phyloP scores from a whole-genome alignment of 108 stramenopile genomes.

The Skeletonema menzelii region DNA sequence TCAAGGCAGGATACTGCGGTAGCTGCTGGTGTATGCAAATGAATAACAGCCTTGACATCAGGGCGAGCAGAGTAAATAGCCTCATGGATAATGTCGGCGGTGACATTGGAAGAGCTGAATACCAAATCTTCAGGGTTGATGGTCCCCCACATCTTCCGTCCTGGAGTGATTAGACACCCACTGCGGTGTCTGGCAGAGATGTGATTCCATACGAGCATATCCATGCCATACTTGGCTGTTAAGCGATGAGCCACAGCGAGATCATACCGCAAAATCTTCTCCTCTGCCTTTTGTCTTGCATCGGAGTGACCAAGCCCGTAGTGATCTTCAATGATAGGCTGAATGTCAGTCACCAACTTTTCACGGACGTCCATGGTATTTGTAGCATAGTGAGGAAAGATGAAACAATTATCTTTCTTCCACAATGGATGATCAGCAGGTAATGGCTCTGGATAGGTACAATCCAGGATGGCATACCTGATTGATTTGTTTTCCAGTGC shows the following conservation, averaged over 20 bases:
- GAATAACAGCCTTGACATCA: constrained; percentile 67
- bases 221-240: constrained; percentile 60
- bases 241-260: constrained; percentile 52
- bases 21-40: constrained; percentile 65
- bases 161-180: constrained; percentile 66
- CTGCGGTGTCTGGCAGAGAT: constrained; percentile 52
- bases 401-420: constrained; percentile 50
- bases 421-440: constrained; percentile 54
- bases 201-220: constrained; percentile 76
- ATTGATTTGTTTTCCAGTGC: constrained; percentile 47
- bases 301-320: constrained; percentile 39
- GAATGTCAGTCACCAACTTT: constrained; percentile 57
- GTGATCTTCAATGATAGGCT: constrained; percentile 48
- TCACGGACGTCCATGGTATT: constrained; percentile 62
- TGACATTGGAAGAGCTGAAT: constrained; percentile 51
- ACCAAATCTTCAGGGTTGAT: constrained; percentile 64
- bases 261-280: constrained; percentile 41
- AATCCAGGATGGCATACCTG: constrained; percentile 62
- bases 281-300: constrained; percentile 31
- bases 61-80: constrained; percentile 56
- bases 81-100: constrained; percentile 70
- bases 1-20: constrained; percentile 65
- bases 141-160: constrained; percentile 46
- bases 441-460: constrained; percentile 62
- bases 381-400: constrained; percentile 66